Evolutionary conservation across 768 basidiomycete species (phyloP), one percentile per base, ranked within the genome.

Genomic region (Auriculariales sp.): DNA sequence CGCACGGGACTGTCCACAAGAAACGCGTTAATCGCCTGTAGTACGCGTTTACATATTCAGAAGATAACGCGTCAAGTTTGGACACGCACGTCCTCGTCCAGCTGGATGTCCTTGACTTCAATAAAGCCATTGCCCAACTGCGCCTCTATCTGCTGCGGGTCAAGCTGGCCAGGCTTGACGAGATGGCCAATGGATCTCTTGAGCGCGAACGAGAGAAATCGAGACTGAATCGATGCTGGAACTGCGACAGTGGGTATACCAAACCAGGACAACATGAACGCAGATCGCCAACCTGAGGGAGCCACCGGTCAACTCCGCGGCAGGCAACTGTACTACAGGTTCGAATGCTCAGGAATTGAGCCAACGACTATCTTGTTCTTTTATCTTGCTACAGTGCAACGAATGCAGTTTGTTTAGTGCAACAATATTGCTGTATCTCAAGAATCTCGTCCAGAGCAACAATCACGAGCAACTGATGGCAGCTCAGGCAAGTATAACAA

Each of bases 91-190:
- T 79, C 70, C 46, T 73, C 71, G 62, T 90, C 78, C 46, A 97
- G 66, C 61, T 91, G 78, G 49, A 95, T 68, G 58, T 90, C 80
- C 54, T 81, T 81, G 31, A 97, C 75, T 64, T 91, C 86, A 3
- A 95, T 79, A 61, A 76, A 82, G 15, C 93, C 93, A 34, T 82
- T 83, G n/a, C 88, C 84, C 58, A 97, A 82, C 65, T 94, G 89
- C 27, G 89, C 85, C 57, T 94, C 89, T 57, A 95, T 83, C 65
- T 89, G 81, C 49, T 81, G 74, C 47, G 77, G 71, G 66, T 95
- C 87, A 51, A 95, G 75, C 58, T 92, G 91, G 14, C 89, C 92
- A 9, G 86, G 87, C 61, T 83, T 85, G 49, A 97, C 73, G 53
- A 95, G 73, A 60, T 83, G 84, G 10, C 93, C 93, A 0, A 97